Percentiles rank a stretch among this genome's conserved stretches.
phyloP scores from a whole-genome alignment of 768 basidiomycete genomes.

The Auriscalpium vulgare region DNA sequence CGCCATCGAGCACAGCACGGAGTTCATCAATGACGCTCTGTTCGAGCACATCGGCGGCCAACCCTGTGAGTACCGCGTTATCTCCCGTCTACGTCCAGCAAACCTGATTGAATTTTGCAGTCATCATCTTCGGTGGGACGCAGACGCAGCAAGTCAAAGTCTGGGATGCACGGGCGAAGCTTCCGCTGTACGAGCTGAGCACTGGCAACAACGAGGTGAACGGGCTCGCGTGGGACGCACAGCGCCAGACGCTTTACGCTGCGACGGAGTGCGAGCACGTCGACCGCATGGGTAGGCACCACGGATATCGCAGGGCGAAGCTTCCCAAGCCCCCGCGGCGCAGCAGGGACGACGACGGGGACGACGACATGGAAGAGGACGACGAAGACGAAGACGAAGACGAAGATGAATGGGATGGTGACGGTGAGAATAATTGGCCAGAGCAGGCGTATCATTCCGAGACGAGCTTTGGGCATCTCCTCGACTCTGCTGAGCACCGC shows the following conservation, averaged over 20 bases:
- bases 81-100: background rate
- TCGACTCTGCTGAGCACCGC: conserved; percentile 28
- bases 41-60: conserved; percentile 22
- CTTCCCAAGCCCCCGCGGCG: conserved; percentile 7
- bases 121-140: conserved; percentile 21
- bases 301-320: conserved; percentile 20
- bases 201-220: conserved; percentile 36
- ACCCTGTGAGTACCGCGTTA: background rate
- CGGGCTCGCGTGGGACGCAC: conserved; percentile 28
- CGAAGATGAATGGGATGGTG: conserved; percentile 17
- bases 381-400: conserved; percentile 14
- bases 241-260: conserved; percentile 23
- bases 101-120: conserved; percentile 5
- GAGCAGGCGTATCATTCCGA: conserved; percentile 20
- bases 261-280: conserved; percentile 27
- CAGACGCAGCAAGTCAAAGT: conserved; percentile 28
- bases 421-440: conserved; percentile 26
- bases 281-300: conserved; percentile 18
- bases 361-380: conserved; percentile 1
- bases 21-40: conserved; percentile 18
- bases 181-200: conserved; percentile 32
- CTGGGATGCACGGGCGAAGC: conserved; percentile 34
- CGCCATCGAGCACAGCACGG: conserved; percentile 22
- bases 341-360: background rate
- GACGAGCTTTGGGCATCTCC: conserved; percentile 26